Conservation (phyloP, 2,329 filamentous ascomycete genomes). For the Colletotrichum coccodes region DNA sequence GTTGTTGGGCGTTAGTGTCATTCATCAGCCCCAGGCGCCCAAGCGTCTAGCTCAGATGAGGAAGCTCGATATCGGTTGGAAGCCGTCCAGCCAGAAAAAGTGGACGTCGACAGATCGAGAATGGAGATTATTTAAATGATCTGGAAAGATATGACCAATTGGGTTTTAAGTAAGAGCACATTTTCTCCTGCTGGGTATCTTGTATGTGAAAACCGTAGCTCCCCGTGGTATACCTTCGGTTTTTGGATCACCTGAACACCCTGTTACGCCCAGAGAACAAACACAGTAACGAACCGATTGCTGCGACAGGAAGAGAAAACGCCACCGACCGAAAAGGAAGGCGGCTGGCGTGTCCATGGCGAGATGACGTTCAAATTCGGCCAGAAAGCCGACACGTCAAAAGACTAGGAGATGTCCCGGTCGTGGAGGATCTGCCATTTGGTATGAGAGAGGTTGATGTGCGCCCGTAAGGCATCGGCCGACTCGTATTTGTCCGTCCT, state of each 20-base stretch:
- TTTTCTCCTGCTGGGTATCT: neutral
- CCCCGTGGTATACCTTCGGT: neutral
- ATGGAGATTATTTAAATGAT: neutral
- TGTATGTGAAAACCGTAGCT: neutral
- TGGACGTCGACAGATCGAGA: neutral
- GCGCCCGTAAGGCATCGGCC: constrained; percentile 42
- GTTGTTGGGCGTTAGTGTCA: neutral
- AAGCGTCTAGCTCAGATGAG: neutral
- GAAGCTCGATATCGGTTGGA: neutral
- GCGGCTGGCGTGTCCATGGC: neutral
- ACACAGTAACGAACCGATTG: neutral
- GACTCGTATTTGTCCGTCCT: constrained; percentile 45
- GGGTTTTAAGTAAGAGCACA: neutral
- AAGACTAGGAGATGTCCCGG: constrained; percentile 21
- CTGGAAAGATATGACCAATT: neutral
- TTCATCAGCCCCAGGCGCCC: neutral
- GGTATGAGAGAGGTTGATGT: constrained; percentile 49
- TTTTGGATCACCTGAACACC: neutral
- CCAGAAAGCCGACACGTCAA: neutral
- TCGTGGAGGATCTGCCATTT: constrained; percentile 57
- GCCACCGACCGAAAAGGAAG: neutral
- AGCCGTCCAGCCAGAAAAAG: neutral
- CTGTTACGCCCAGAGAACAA: neutral
- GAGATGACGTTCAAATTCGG: neutral
- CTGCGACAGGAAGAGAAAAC: neutral